Conservation (phyloP, 164 flowering plant species). For the Nymphaea colorata region DNA sequence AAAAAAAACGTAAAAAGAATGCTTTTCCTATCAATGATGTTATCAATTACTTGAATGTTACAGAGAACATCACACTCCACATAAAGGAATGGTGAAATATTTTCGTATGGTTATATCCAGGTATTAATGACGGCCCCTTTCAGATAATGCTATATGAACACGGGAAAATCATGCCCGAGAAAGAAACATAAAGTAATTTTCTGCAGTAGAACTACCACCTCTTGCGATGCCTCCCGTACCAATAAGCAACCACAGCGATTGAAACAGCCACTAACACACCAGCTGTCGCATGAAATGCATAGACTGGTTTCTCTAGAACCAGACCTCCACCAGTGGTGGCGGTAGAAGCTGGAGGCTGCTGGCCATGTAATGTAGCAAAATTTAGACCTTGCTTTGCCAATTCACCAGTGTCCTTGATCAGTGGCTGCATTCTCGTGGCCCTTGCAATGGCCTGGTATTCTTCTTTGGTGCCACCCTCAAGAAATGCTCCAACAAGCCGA, state of each 20-base stretch:
- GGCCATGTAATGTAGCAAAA: conserved; percentile 27
- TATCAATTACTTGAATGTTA: background rate
- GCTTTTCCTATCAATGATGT: background rate
- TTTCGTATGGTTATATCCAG: background rate
- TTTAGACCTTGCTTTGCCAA: conserved; percentile 58
- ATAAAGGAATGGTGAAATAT: background rate
- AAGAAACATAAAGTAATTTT: background rate
- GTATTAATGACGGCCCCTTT: background rate
- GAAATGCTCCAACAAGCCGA: conserved; percentile 77
- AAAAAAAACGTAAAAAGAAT: too few species aligned
- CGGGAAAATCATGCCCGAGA: background rate
- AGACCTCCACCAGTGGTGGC: conserved; percentile 9
- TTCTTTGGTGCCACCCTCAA: conserved; percentile 89
- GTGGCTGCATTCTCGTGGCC: conserved; percentile 48
- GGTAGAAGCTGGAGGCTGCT: conserved; percentile 14
- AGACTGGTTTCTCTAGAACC: conserved; percentile 36
- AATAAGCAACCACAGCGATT: conserved; percentile 72
- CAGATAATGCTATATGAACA: background rate
- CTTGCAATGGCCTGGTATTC: conserved; percentile 83
- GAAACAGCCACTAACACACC: conserved; percentile 76
- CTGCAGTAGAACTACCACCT: conserved; percentile 42
- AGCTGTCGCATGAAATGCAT: conserved; percentile 71
- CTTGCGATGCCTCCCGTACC: conserved; percentile 81
- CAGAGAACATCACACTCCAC: background rate
- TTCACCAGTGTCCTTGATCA: conserved; percentile 42